Evolutionary conservation across 139 green algal genomes (phyloP), one percentile per base, ranked within the genome.

Genomic region (Micractinium conductrix): DNA sequence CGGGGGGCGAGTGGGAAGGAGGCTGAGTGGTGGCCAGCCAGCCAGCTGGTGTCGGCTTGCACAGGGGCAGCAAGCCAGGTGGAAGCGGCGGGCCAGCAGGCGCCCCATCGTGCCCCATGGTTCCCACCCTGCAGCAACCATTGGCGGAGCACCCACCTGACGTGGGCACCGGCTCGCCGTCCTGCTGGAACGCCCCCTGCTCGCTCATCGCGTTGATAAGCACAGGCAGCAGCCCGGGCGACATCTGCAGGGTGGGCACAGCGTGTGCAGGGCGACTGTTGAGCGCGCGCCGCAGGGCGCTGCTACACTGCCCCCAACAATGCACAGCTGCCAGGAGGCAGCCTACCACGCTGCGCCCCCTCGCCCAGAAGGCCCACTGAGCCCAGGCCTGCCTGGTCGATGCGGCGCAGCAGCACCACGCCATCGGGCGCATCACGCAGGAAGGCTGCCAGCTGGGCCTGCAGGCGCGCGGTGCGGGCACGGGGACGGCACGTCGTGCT

Each of bases 161-260:
- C 62, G 85, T 84, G 33, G 85, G 43, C 38, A 89, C 71, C 2
- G 40, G 8, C 38, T 65, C 30, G 33, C 85, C 85, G 48, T 84
- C 62, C 42, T 76, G 62, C 81, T 81, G 53, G 19, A 90, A 81
- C 21, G 53, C 80, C 28, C 81, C 76, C 26, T 73, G n/a, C 53
- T 87, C 81, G 35, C 50, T 65, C 33, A 89, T 70, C 21, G 74
- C 86, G 48, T 90, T 87, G 26, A 82, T 85, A 33, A 90, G 78
- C 37, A 90, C 86, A 2, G 86, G 63, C 30, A 87, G 43, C n/a
- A 84, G 55, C 2, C 55, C 43, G n/a, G 79, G 63, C 2, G 79
- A 67, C 45, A 84, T 48, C 79, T 84, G 79, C 63, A 38, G 42
- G 21, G 71, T 44, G 35, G 35, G 33, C 17, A 14, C 12, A n/a